Evolutionary conservation across 78 protist genomes (phyloP), one percentile per base, ranked within the genome.

Genomic region (Dictyostelium intermedium): DNA sequence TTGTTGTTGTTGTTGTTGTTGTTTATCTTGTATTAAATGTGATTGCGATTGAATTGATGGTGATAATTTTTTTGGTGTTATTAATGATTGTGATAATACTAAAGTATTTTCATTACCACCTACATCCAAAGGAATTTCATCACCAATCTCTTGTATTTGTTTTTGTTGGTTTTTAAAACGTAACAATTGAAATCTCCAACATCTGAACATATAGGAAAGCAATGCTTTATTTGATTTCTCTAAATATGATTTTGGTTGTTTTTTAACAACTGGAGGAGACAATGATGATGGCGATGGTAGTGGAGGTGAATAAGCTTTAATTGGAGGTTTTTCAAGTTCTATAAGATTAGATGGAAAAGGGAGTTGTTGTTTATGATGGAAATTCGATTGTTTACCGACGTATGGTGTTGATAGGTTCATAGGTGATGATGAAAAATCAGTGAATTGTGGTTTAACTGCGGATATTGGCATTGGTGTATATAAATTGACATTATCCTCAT

Each of bases 171-270:
- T 27, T 37, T 18, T 41, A 13, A 20, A 82, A 50, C 32, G 34
- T 18, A 85, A 14, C 9, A 47, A 8, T 47, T 70, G 45, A 14
- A 27, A 41, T 69, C 9, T 43, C 94, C 94, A 89, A 41, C 74
- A n/a, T 66, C 85, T 89, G 32, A 89, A 80, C 16, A 89, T 45
- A 32, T 89, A 89, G 9, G 61, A 11, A 5, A 79, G n/a, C 10
- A 80, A 16, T 35, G 94, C 10, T 8, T 30, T 32, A 13, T 78
- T 50, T 32, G 79, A 41, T 50, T 89, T 89, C 35, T 89, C 94
- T 70, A 72, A n/a, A 47, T 79, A 47, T 0, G 94, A 35, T 53
- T 86, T 74, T 43, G 45, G 35, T 63, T 41, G 43, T 41, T 34
- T 30, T 13, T 11, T 18, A 20, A 43, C 89, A 20, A 13, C 6